Evolutionary conservation across 768 basidiomycete species (phyloP).

Genomic region (Hortiboletus flavorubellus): DNA sequence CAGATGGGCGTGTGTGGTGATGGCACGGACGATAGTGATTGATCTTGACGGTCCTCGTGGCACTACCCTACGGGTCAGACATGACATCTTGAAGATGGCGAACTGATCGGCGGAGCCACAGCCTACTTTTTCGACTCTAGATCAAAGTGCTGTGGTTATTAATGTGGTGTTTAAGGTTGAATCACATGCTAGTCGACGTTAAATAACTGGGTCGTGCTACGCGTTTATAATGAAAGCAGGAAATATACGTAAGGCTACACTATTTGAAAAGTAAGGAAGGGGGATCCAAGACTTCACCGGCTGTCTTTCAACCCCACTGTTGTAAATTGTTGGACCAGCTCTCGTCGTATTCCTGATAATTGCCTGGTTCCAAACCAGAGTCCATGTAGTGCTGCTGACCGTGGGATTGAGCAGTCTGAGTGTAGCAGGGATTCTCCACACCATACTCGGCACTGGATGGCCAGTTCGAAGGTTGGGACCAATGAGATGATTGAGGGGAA

Average conservation of each 20-base stretch:
- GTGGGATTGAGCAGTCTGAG: background rate
- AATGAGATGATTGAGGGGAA: background rate
- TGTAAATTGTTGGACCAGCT: background rate
- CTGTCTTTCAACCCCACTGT: background rate
- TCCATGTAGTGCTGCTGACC: background rate
- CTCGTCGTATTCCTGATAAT: background rate
- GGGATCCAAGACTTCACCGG: background rate
- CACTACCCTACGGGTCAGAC: too few species aligned
- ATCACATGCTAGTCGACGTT: too few species aligned
- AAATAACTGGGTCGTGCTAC: too few species aligned
- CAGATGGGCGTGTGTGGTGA: too few species aligned
- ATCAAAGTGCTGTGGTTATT: too few species aligned
- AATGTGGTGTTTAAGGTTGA: too few species aligned
- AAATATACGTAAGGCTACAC: background rate
- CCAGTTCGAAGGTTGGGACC: background rate
- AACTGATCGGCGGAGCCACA: too few species aligned
- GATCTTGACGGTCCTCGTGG: too few species aligned
- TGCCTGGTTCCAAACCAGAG: background rate
- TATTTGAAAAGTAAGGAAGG: background rate
- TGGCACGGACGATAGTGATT: too few species aligned
- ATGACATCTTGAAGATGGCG: too few species aligned
- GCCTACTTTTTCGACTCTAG: too few species aligned
- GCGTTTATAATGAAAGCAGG: too few species aligned
- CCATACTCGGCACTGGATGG: background rate
- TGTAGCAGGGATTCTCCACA: background rate